Evolutionary conservation across 2,329 filamentous ascomycete species (phyloP), one percentile per base, ranked within the genome.

Genomic region (Colletotrichum sp.): DNA sequence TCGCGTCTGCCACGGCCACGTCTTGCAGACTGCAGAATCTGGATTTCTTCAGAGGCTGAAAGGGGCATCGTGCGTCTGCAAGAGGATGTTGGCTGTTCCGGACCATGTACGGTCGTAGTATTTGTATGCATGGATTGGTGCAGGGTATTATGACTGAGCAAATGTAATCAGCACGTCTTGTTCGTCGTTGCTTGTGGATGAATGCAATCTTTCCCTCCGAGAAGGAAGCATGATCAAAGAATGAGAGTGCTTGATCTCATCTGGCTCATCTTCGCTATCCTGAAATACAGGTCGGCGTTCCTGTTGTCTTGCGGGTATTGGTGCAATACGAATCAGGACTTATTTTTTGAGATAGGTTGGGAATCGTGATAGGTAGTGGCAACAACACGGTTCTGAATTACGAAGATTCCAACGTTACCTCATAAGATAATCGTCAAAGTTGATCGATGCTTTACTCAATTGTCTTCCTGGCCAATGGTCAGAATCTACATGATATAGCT

Each of bases 111-210:
- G n/a, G 4, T 49, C 2, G n/a, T 7, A 12, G 2, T 8, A 21
- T 5, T 0, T 13, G 4, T 3, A 49, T 13, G 10, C 6, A 52
- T 21, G 1, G 44, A 52, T 52, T 52, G 44, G 44, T 7, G 44
- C 0, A 49, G n/a, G n/a, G 10, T 0, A 49, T 49, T 0, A 21
- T 49, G 0, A 2, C 6, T 21, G 1, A 49, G n/a, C 39, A 44
- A 30, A 30, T 30, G 24, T 26, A 26, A 26, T 26, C 24, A 26
- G 24, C 24, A 26, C 24, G 24, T 26, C 24, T 26, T 26, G 24
- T 26, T 26, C 24, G 24, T 26, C 24, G 24, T 26, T 26, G 24
- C 24, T 26, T 26, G 24, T 26, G 24, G 24, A 26, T 26, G 24
- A 26, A 26, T 26, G 24, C 24, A 26, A 26, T 26, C 24, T 26